Conservation (phyloP, 495 filamentous ascomycete species). For the Lophiostoma macrostomum region DNA sequence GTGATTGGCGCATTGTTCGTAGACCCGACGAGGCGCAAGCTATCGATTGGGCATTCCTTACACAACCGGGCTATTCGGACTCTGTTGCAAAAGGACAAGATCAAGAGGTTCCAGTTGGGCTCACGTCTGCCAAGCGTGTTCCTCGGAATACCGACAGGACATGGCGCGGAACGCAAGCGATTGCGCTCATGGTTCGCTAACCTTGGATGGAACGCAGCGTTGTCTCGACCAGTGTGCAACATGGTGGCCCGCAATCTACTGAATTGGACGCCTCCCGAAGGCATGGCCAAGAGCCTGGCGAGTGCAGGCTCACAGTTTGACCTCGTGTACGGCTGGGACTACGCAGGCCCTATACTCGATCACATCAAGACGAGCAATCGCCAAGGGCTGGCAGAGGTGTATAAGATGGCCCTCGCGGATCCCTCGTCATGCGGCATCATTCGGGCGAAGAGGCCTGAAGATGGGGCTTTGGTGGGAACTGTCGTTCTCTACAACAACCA, state of each 20-base stretch:
- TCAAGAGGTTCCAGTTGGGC: slow-evolving; percentile 76
- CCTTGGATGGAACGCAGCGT: slow-evolving; percentile 64
- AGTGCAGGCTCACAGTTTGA: slow-evolving; percentile 69
- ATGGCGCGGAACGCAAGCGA: slow-evolving; percentile 48
- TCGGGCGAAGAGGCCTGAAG: slow-evolving; percentile 67
- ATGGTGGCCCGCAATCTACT: slow-evolving; percentile 63
- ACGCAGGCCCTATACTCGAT: slow-evolving; percentile 68
- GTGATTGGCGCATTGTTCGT: slow-evolving; percentile 82
- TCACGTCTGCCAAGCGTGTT: slow-evolving; percentile 75
- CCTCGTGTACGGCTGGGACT: slow-evolving; percentile 75
- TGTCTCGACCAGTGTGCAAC: slow-evolving; percentile 62
- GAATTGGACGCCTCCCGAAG: slow-evolving; percentile 73
- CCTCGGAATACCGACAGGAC: slow-evolving; percentile 65
- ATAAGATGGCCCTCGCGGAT: slow-evolving; percentile 72
- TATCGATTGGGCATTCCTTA: slow-evolving; percentile 81
- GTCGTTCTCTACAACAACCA: slow-evolving; percentile 74
- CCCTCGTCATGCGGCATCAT: slow-evolving; percentile 74
- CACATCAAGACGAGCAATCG: slow-evolving; percentile 71
- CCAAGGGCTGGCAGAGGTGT: slow-evolving; percentile 82
- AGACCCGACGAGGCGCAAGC: slow-evolving; percentile 74
- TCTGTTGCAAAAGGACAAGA: slow-evolving; percentile 62
- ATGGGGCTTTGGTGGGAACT: slow-evolving; percentile 71
- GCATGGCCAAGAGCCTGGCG: slow-evolving; percentile 66
- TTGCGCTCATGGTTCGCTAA: slow-evolving; percentile 64
- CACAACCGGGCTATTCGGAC: slow-evolving; percentile 76